Evolutionary conservation across 768 basidiomycete species (phyloP).

Genomic region (Kwoniella sp.): DNA sequence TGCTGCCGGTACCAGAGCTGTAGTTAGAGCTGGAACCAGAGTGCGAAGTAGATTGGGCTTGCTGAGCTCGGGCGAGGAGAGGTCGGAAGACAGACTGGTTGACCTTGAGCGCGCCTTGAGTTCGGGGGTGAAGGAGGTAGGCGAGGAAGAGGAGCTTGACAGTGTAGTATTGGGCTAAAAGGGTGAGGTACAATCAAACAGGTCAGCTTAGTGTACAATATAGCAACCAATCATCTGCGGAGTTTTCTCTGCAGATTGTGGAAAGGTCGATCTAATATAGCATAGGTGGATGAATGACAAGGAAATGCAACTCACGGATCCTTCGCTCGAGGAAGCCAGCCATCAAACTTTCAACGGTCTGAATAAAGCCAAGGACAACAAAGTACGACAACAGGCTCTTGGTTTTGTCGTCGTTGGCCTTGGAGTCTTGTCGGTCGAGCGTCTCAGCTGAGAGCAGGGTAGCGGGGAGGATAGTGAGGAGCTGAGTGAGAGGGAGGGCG

Average conservation of each 20-base stretch:
- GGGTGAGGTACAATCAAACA: too few relatives aligned
- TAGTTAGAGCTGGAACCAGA: neutral
- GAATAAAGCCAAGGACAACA: slow-evolving; percentile 44
- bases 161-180: slow-evolving; percentile 50
- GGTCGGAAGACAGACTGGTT: slow-evolving; percentile 34
- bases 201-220: too few relatives aligned
- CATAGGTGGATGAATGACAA: too few relatives aligned
- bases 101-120: slow-evolving; percentile 41
- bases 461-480: slow-evolving; percentile 46
- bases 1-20: neutral
- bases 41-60: slow-evolving; percentile 1
- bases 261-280: too few relatives aligned
- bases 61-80: slow-evolving; percentile 15
- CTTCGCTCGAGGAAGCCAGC: slow-evolving; percentile 40
- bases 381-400: slow-evolving; percentile 43
- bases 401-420: slow-evolving; percentile 26
- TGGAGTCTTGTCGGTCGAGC: slow-evolving; percentile 28
- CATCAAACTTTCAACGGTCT: slow-evolving; percentile 42
- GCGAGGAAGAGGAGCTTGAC: slow-evolving; percentile 50
- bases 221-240: too few relatives aligned
- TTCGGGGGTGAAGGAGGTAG: slow-evolving; percentile 47
- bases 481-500: slow-evolving; percentile 39
- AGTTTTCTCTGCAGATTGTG: too few relatives aligned
- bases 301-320: slow-evolving; percentile 46
- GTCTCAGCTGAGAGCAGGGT: slow-evolving; percentile 35